A percentile compares a stretch with the other conserved stretches of the same genome.
Conservation (phyloP, 2,329 filamentous ascomycete genomes). For the Talaromyces sp. region DNA sequence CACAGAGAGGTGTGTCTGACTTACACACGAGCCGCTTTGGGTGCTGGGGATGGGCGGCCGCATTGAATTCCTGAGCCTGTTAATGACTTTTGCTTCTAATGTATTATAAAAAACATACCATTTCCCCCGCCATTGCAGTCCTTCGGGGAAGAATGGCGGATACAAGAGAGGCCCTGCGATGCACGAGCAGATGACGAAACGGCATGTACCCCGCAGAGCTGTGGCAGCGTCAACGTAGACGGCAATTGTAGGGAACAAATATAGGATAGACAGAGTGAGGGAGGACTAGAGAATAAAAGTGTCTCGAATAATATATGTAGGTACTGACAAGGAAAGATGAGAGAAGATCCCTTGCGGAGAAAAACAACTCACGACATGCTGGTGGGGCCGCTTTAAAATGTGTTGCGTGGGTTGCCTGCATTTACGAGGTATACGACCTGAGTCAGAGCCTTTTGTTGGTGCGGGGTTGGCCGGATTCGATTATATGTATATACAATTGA, state of each 20-base stretch:
- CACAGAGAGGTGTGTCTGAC: constrained; percentile 2
- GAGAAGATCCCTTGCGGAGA: not conserved
- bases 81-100: not conserved
- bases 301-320: not conserved
- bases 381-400: not conserved
- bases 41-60: constrained; percentile 14
- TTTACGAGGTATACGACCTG: not conserved
- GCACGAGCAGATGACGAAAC: not conserved
- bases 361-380: not conserved
- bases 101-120: not conserved
- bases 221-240: not conserved
- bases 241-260: not conserved
- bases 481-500: not conserved
- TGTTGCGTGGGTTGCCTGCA: not conserved
- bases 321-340: not conserved
- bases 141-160: not conserved
- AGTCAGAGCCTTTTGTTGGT: not conserved
- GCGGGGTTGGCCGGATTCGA: not conserved
- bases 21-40: constrained; percentile 39
- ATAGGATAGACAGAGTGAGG: not conserved
- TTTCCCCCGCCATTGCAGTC: not conserved
- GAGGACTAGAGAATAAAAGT: not conserved
- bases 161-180: not conserved
- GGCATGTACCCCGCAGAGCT: not conserved
- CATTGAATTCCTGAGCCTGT: not conserved